These are phyloP conservation scores for Exophiala mesophila DNA, from an alignment of 2,329 filamentous ascomycete genomes.

Conservation along the genomic window DNA sequence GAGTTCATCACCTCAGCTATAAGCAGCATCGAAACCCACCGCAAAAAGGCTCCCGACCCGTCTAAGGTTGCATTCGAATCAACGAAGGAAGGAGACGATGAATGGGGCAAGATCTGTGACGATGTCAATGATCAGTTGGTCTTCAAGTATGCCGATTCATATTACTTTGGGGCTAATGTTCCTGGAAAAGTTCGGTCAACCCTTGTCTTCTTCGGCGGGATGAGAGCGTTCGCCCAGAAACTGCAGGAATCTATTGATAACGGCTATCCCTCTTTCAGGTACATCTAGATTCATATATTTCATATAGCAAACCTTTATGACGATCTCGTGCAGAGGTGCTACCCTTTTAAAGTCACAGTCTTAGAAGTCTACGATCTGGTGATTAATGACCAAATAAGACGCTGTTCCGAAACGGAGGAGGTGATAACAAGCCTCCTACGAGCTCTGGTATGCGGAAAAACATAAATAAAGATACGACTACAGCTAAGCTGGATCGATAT, in stretches of 20 bases:
- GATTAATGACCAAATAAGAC: no score
- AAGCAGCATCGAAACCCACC: slow-evolving; percentile 32
- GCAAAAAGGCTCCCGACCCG: slow-evolving; percentile 33
- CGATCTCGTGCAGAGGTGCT: no score
- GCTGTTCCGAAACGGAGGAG: no score
- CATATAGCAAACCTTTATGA: no score
- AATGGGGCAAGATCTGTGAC: slow-evolving; percentile 41
- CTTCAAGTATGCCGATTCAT: slow-evolving; percentile 37
- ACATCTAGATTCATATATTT: background rate
- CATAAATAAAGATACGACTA: no score
- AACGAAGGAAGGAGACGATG: slow-evolving; percentile 35
- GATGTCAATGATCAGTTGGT: slow-evolving; percentile 33
- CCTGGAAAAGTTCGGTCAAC: slow-evolving; percentile 43
- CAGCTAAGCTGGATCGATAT: no score
- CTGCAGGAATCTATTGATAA: slow-evolving; percentile 9
- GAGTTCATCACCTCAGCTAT: slow-evolving; percentile 38
- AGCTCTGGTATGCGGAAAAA: no score
- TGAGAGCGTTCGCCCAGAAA: slow-evolving; percentile 11
- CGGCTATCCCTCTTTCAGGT: slow-evolving; percentile 5
- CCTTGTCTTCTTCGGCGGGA: slow-evolving; percentile 15
- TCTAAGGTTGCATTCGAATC: slow-evolving; percentile 2
- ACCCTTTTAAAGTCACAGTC: no score
- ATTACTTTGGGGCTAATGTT: slow-evolving; percentile 53
- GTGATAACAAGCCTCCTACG: no score
- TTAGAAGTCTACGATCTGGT: no score